Base-by-base conservation (phyloP, 106 monocot genomes). In the Iris macrosiphon region DNA sequence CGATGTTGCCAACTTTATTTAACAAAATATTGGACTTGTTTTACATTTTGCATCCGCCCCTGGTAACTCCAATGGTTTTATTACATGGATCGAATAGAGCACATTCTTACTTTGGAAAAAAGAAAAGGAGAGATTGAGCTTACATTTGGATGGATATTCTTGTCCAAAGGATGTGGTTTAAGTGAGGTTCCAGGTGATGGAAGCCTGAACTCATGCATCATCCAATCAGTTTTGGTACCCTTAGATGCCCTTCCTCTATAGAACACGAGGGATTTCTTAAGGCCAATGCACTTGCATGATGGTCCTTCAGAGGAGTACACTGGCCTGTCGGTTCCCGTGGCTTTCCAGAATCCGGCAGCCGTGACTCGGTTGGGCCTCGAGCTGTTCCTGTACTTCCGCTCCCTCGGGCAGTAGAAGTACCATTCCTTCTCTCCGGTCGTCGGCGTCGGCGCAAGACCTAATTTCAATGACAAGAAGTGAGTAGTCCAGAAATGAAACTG, bases 371-470 rank as follows among this genome's bases (percentile, higher is more conserved):
- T 85, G 3, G 85, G 85, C 46, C 85, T 67, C 7, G 72, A 45
- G 38, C 85, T 85, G 72, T 85, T 85, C 31, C 72, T 43, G 43
- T 85, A 85, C 41, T 89, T 89, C 15, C 83, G 46, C 51, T 80
- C 88, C 43, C 88, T 72, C 11, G 75, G 82, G 55, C 88, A 88
- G 76, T 76, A 88, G 64, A 84, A 84, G 46, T 84, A 84, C 84
- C 79, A 84, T 47, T 84, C 84, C 45, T 79, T 84, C 50, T 79
- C 84, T 15, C 84, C 85, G 0, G 72, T 61, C 1, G 55, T 57
- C 2, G 79, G 72, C 1, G 55, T 57, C 2, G 79, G 72, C 3
- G 1, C 6, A 11, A 49, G 11, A 15, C 6, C 32, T 47, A n/a
- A n/a, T n/a, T n/a, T n/a, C n/a, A n/a, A n/a, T n/a, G n/a, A n/a